These are phyloP conservation scores for Karstenula rhodostoma DNA, from an alignment of 2,329 filamentous ascomycete genomes.

Conservation along the genomic window DNA sequence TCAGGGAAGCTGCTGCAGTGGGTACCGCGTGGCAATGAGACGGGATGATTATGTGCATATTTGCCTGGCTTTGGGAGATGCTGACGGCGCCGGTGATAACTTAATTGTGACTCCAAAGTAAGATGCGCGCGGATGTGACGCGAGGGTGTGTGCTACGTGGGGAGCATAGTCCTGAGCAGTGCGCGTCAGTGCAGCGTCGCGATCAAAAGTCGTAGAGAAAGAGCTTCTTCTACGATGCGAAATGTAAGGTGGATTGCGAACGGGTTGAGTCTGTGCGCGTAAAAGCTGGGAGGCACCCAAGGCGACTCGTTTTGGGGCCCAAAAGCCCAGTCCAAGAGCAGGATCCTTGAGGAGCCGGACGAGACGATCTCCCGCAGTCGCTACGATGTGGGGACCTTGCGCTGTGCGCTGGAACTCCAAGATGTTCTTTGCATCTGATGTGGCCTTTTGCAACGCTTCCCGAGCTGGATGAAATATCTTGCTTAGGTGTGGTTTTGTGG, in stretches of 20 bases:
- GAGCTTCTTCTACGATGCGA: background rate
- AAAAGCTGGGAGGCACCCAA: background rate
- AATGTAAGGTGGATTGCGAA: background rate
- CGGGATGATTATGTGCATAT: conserved; percentile 15
- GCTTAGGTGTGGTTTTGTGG: background rate
- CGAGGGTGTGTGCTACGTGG: background rate
- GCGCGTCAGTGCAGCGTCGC: background rate
- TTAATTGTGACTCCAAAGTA: conserved; percentile 4
- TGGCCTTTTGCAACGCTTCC: background rate
- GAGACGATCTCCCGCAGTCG: conserved; percentile 5
- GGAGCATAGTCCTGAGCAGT: background rate
- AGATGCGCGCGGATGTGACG: background rate
- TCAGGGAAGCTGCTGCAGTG: conserved; percentile 7
- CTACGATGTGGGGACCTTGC: background rate
- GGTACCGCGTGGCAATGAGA: background rate
- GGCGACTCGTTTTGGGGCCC: conserved; percentile 7
- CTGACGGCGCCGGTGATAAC: conserved; percentile 14
- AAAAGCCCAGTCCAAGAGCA: background rate
- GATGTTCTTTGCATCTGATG: background rate
- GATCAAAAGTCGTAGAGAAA: background rate
- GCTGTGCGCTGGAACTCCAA: background rate
- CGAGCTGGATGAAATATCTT: background rate
- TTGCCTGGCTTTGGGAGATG: background rate
- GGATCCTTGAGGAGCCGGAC: conserved; percentile 12
- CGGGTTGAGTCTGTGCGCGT: conserved; percentile 7